phyloP scores from a whole-genome alignment of 257 asterid species.

The Solanum sejunctum region DNA sequence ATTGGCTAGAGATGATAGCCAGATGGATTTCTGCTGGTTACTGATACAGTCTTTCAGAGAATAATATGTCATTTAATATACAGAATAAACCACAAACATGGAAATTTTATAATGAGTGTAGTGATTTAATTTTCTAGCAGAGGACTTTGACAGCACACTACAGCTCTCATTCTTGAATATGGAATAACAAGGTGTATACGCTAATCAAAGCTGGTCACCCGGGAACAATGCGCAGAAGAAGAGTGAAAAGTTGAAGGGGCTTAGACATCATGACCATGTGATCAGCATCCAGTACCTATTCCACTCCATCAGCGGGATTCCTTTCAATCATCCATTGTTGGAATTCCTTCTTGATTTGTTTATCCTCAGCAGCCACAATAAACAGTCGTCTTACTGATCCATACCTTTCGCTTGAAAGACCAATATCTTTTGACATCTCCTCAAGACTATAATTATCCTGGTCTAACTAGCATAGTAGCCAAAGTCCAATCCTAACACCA shows the following conservation, averaged over 20 bases:
- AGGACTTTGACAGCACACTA: background rate
- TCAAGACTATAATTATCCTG: background rate
- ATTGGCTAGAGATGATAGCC: background rate
- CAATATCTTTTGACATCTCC: slow-evolving; percentile 3
- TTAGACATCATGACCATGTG: slow-evolving; percentile 32
- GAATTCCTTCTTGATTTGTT: background rate
- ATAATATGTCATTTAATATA: background rate
- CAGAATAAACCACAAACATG: background rate
- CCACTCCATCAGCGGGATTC: slow-evolving; percentile 24
- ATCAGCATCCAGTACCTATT: slow-evolving; percentile 15
- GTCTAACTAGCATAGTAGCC: slow-evolving; percentile 14
- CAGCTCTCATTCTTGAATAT: background rate
- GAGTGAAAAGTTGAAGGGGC: slow-evolving; percentile 9
- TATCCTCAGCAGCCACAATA: slow-evolving; percentile 14
- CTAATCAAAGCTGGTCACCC: background rate
- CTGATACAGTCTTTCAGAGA: background rate
- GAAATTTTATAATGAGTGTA: background rate
- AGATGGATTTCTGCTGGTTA: background rate
- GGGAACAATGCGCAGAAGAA: background rate
- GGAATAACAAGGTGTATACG: background rate
- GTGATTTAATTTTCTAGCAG: background rate
- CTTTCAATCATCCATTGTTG: slow-evolving; percentile 22
- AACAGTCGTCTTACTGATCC: slow-evolving; percentile 17
- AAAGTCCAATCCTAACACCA: slow-evolving; percentile 13
- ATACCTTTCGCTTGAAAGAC: background rate